Percentiles rank a stretch among this genome's conserved stretches.
Evolutionary conservation across 208 protist genomes (phyloP).

Genomic region (Tritrichomonas musculus): DNA sequence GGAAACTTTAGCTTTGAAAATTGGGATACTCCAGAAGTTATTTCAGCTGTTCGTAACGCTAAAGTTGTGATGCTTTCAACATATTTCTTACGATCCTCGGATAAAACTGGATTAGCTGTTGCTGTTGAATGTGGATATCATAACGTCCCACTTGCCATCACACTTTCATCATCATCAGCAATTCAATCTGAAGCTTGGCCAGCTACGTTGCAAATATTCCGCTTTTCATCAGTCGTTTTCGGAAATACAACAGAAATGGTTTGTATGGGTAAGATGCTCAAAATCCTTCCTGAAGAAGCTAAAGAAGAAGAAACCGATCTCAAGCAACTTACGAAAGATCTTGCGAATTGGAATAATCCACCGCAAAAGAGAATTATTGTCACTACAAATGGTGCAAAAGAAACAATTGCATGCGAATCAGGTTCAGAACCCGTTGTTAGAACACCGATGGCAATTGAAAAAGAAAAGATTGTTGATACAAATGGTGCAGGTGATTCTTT

Average conservation of each 20-base stretch:
- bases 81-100: neutral
- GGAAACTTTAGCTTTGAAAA: neutral
- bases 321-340: no score
- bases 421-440: constrained; percentile 48
- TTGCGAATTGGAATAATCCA: neutral
- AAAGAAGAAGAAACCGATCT: neutral
- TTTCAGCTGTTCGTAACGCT: neutral
- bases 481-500: constrained; percentile 95
- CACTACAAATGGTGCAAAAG: neutral
- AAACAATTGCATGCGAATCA: constrained; percentile 64
- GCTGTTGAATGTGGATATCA: neutral
- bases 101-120: neutral
- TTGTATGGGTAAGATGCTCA: neutral
- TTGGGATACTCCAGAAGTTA: neutral
- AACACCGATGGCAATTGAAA: constrained; percentile 60
- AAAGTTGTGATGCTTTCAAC: neutral
- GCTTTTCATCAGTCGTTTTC: neutral
- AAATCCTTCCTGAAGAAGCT: neutral
- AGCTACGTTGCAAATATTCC: neutral
- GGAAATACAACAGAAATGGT: neutral
- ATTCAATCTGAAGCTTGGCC: neutral
- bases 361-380: neutral
- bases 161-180: neutral
- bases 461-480: constrained; percentile 82
- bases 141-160: neutral